A percentile compares a stretch with the other conserved stretches of the same genome.
Evolutionary conservation across 192 early-diverging fungal genomes (phyloP).

Genomic region (Martensiomyces pterosporus): DNA sequence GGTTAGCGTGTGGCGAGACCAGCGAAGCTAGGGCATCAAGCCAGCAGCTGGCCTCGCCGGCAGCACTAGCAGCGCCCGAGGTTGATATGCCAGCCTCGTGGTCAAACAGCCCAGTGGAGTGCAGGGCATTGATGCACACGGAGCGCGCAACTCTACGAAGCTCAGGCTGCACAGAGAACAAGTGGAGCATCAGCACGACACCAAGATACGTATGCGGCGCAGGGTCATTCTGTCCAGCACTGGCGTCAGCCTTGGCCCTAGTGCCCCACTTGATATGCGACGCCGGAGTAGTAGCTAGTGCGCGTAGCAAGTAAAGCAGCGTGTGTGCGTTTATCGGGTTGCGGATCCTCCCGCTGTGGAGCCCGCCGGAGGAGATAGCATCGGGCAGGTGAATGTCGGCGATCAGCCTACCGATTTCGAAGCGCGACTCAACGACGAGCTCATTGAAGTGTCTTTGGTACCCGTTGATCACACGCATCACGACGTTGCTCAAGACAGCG

Average conservation of each 20-base stretch:
- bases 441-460: conserved; percentile 41
- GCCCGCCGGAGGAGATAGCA: conserved; percentile 2
- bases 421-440: conserved; percentile 25
- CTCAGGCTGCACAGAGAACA: conserved; percentile 30
- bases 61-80: not conserved
- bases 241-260: not conserved
- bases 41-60: conserved; percentile 34
- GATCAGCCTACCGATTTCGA: conserved; percentile 36
- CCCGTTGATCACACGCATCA: conserved; percentile 39
- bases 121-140: conserved; percentile 15
- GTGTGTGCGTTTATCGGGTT: conserved; percentile 30
- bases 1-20: conserved; percentile 26
- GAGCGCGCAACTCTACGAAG: conserved; percentile 29
- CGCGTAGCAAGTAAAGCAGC: conserved; percentile 22
- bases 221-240: not conserved
- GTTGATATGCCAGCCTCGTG: conserved; percentile 14
- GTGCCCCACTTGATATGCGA: conserved; percentile 26
- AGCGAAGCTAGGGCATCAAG: conserved; percentile 38
- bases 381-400: conserved; percentile 14
- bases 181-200: conserved; percentile 8
- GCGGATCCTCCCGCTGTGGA: not conserved
- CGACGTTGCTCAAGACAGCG: conserved; percentile 18
- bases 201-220: conserved; percentile 31
- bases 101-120: conserved; percentile 33
- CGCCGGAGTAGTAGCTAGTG: conserved; percentile 15